Evolutionary conservation across 2,329 filamentous ascomycete species (phyloP).

Genomic region (Pseudophaeomoniella oleicola): DNA sequence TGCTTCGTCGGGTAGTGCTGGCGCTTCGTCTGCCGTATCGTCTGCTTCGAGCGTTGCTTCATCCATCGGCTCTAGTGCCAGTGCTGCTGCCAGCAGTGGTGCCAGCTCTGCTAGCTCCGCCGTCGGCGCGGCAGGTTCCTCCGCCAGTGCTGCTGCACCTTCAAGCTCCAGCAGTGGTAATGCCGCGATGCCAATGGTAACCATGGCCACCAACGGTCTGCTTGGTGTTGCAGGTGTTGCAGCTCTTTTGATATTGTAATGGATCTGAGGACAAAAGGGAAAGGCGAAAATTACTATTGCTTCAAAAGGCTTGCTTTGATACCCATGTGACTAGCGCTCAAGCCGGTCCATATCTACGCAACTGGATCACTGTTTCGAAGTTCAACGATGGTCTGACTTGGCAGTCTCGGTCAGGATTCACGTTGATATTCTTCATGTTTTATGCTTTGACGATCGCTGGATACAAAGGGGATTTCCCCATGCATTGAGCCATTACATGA

Average conservation of each 20-base stretch:
- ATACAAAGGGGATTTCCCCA: background rate
- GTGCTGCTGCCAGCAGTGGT: background rate
- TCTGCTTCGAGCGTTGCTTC: conserved; percentile 4
- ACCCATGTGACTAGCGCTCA: background rate
- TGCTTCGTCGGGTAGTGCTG: conserved; percentile 7
- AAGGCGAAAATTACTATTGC: background rate
- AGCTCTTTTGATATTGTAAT: conserved; percentile 26
- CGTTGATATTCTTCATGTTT: background rate
- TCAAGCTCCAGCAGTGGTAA: conserved; percentile 17
- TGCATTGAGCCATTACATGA: too few relatives aligned
- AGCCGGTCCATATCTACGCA: background rate
- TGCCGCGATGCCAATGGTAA: conserved; percentile 13
- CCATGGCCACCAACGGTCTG: conserved; percentile 11
- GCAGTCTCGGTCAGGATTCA: too few relatives aligned
- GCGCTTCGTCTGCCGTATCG: conserved; percentile 9
- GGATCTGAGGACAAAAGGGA: background rate
- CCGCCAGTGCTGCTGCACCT: conserved; percentile 12
- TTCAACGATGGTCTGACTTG: background rate
- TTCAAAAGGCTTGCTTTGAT: conserved; percentile 1
- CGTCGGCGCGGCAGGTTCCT: conserved; percentile 6
- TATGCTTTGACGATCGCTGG: background rate
- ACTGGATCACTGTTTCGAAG: background rate
- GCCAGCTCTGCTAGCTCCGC: background rate
- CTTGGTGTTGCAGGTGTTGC: conserved; percentile 26
- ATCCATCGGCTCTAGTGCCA: conserved; percentile 4